Percentiles rank a stretch among this genome's conserved stretches.
Evolutionary conservation across 768 basidiomycete species (phyloP).

Genomic region (Psilocybe azurescens): DNA sequence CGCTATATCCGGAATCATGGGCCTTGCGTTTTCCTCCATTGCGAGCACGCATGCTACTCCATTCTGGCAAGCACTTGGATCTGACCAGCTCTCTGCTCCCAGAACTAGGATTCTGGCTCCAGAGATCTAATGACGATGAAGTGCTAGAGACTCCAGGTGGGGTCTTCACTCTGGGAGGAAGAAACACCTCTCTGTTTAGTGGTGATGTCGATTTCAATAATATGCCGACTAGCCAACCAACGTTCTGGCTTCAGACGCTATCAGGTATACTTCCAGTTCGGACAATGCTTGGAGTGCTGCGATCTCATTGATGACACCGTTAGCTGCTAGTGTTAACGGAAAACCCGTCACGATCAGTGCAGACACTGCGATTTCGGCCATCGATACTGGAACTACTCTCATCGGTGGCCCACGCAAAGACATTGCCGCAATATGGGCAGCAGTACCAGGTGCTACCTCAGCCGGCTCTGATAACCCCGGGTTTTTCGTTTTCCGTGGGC

Average conservation of each 20-base stretch:
- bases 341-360: conserved; percentile 46
- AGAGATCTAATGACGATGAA: conserved; percentile 52
- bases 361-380: conserved; percentile 65
- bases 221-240: conserved; percentile 43
- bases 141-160: conserved; percentile 59
- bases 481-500: conserved; percentile 80
- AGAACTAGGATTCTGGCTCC: conserved; percentile 71
- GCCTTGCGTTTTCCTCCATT: conserved; percentile 71
- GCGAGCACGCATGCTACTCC: conserved; percentile 60
- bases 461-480: conserved; percentile 53
- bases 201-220: conserved; percentile 73
- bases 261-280: conserved; percentile 38
- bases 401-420: conserved; percentile 80
- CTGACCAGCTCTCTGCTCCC: conserved; percentile 50
- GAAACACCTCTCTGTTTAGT: conserved; percentile 59
- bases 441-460: conserved; percentile 57
- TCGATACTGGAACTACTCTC: conserved; percentile 95
- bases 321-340: conserved; percentile 69
- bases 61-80: conserved; percentile 66
- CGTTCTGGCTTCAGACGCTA: conserved; percentile 69
- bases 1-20: conserved; percentile 71
- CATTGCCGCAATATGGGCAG: conserved; percentile 66
- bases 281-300: background rate
- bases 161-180: conserved; percentile 75
- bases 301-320: background rate